These are phyloP conservation scores for Aspergillus phoenicis DNA, from an alignment of 2,329 filamentous ascomycete species.

Conservation along the genomic window DNA sequence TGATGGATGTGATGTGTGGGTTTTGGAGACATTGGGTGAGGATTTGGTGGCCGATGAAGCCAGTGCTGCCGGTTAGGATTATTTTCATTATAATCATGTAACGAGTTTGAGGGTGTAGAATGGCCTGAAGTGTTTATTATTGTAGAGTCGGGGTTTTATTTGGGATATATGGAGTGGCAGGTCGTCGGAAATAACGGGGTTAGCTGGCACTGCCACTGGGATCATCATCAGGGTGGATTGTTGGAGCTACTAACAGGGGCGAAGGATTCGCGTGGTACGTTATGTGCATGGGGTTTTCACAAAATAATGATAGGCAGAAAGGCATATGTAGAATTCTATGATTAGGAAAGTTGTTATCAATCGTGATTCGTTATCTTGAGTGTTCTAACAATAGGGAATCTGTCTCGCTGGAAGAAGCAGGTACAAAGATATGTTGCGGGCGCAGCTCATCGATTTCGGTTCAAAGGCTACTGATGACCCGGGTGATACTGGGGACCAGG, in stretches of 20 bases:
- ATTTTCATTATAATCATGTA: conserved; percentile 54
- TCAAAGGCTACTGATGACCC: background rate
- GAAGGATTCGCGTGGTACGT: too few relatives aligned
- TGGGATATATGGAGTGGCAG: background rate
- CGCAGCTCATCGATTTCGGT: too few relatives aligned
- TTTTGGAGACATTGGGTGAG: conserved; percentile 55
- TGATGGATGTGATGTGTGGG: conserved; percentile 54
- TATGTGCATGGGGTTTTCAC: too few relatives aligned
- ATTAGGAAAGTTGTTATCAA: too few relatives aligned
- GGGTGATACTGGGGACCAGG: background rate
- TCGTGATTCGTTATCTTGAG: too few relatives aligned
- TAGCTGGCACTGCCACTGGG: background rate
- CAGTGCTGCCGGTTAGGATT: conserved; percentile 62
- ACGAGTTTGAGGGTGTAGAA: rapidly evolving
- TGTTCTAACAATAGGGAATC: too few relatives aligned
- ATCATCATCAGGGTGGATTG: background rate
- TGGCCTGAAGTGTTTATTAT: background rate
- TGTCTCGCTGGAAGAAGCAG: too few relatives aligned
- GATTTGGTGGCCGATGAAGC: conserved; percentile 58
- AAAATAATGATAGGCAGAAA: too few relatives aligned
- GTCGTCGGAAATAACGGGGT: background rate
- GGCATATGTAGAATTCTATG: too few relatives aligned
- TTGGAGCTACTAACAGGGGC: too few relatives aligned
- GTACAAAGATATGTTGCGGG: too few relatives aligned
- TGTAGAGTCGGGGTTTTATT: background rate